A percentile compares a stretch with the other conserved stretches of the same genome.
Evolutionary conservation across 106 monocot genomes (phyloP).

Genomic region (Iris macrosiphon): DNA sequence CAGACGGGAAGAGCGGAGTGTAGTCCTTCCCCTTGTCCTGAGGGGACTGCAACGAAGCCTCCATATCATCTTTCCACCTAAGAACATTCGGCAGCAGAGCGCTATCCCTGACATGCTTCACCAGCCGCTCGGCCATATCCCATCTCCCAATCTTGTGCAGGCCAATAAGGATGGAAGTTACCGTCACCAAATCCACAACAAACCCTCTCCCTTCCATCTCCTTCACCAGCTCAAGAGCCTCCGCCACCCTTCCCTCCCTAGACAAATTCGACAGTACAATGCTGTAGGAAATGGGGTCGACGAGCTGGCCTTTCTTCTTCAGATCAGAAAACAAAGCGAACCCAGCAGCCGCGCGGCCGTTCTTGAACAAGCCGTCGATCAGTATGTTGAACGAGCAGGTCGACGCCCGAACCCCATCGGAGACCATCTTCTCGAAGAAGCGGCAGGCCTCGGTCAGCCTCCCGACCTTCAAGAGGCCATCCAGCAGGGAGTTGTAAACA

Average conservation of each 20-base stretch:
- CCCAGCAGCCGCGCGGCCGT: constrained; percentile 49
- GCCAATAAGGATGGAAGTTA: constrained; percentile 61
- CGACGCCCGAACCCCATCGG: constrained; percentile 57
- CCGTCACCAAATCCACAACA: constrained; percentile 72
- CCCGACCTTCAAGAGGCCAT: constrained; percentile 74
- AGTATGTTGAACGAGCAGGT: constrained; percentile 68
- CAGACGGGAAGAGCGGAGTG: constrained; percentile 52
- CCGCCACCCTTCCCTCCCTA: constrained; percentile 49
- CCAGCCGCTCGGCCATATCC: constrained; percentile 57
- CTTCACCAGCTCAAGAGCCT: constrained; percentile 67
- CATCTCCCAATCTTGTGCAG: constrained; percentile 54
- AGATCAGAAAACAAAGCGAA: constrained; percentile 57
- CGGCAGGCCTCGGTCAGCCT: constrained; percentile 66
- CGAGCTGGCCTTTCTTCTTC: constrained; percentile 84
- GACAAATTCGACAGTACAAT: constrained; percentile 66
- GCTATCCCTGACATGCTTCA: constrained; percentile 60
- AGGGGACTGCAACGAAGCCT: constrained; percentile 40
- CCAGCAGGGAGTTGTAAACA: constrained; percentile 66
- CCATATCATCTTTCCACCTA: constrained; percentile 68
- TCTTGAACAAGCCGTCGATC: constrained; percentile 80
- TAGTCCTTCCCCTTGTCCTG: constrained; percentile 69
- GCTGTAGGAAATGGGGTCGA: constrained; percentile 69
- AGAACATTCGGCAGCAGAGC: constrained; percentile 43
- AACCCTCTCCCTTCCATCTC: constrained; percentile 93
- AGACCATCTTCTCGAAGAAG: constrained; percentile 83